Conservation (phyloP, 768 basidiomycete genomes). For the Suillus placidus region DNA sequence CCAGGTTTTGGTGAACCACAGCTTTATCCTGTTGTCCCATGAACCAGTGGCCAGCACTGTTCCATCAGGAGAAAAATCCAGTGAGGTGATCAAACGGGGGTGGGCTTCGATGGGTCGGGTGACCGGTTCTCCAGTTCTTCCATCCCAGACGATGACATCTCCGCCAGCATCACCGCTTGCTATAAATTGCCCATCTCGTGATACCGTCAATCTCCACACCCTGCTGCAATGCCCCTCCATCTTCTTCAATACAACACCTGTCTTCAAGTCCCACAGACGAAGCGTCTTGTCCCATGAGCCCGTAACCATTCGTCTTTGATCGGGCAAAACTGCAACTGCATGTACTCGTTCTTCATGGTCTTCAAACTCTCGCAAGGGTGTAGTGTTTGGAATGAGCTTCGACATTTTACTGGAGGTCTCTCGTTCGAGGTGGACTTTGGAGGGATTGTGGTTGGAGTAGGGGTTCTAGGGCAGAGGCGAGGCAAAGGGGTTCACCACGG, state of each 20-base stretch:
- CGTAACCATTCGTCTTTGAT: neutral
- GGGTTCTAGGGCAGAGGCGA: too few relatives aligned
- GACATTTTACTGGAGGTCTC: too few relatives aligned
- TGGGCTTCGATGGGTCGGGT: neutral
- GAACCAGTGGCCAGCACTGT: neutral
- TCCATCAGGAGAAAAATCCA: neutral
- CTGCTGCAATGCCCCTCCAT: neutral
- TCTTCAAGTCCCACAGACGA: neutral
- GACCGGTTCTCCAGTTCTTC: neutral
- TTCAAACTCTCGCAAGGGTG: too few relatives aligned
- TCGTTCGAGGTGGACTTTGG: too few relatives aligned
- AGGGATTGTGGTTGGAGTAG: too few relatives aligned
- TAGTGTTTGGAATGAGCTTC: too few relatives aligned
- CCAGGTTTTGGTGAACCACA: neutral
- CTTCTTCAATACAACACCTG: neutral
- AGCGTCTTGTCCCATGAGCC: neutral
- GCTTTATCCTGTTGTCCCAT: neutral
- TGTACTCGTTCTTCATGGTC: too few relatives aligned
- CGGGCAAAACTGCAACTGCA: neutral
- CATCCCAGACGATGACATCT: neutral
- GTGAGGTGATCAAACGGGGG: accelerated
- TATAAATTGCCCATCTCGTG: neutral
- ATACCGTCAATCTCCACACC: neutral
- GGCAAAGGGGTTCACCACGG: too few relatives aligned
- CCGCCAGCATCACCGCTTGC: neutral